A percentile compares a stretch with the other conserved stretches of the same genome.
Conservation (phyloP, 768 basidiomycete species). For the Trametes cingulata region DNA sequence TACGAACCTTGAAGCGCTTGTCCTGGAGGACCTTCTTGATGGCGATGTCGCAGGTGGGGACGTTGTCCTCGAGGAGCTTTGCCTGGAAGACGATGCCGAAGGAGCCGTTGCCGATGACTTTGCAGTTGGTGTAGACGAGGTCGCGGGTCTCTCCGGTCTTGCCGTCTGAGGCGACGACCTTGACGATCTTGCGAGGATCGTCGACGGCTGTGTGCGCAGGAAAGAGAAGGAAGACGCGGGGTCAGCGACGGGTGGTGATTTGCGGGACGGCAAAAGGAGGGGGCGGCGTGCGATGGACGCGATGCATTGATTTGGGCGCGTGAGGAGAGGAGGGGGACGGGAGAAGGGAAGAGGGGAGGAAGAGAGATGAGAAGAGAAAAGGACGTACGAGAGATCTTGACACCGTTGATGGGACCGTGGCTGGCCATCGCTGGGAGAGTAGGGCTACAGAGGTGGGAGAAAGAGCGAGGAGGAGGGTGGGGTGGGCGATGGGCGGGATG, state of each 20-base stretch:
- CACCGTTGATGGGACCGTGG: conserved; percentile 83
- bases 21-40: conserved; percentile 99
- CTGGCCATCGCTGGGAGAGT: conserved; percentile 54
- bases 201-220: conserved; percentile 62
- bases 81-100: conserved; percentile 99
- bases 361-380: not conserved
- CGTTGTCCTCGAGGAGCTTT: conserved; percentile 64
- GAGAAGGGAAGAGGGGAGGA: conserved; percentile 23
- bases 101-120: conserved; percentile 98
- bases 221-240: not conserved
- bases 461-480: conserved; percentile 1
- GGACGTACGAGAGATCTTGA: conserved; percentile 81
- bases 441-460: conserved; percentile 28
- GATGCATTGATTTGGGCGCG: conserved; percentile 14
- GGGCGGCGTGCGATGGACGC: conserved; percentile 20
- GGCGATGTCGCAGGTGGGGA: conserved; percentile 81
- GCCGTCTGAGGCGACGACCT: conserved; percentile 93
- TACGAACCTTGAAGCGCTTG: conserved; percentile 98
- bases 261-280: conserved; percentile 19
- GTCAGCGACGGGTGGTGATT: conserved; percentile 17
- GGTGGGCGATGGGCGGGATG: not conserved
- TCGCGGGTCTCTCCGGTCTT: conserved; percentile 87
- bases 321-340: conserved; percentile 22
- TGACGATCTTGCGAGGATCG: conserved; percentile 95
- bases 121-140: conserved; percentile 94